These are phyloP conservation scores for Solanum medicagineum DNA, from an alignment of 257 asterid genomes.

Conservation along the genomic window DNA sequence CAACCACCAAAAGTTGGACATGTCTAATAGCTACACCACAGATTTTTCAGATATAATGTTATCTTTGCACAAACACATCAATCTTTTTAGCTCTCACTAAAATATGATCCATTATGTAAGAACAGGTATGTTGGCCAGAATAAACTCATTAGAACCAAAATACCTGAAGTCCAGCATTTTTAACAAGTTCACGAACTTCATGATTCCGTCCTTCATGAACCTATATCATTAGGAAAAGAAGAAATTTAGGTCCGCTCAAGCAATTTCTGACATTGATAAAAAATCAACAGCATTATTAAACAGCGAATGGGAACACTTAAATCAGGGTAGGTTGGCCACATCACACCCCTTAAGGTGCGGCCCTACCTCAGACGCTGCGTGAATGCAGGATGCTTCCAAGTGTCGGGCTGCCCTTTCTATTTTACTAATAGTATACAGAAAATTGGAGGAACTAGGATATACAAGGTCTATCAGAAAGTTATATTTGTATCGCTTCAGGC, in stretches of 20 bases:
- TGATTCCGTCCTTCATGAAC: constrained; percentile 98
- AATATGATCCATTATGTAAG: not conserved
- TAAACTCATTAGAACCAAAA: not conserved
- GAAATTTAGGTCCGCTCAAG: not conserved
- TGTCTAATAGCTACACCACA: not conserved
- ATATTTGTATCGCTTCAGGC: not conserved
- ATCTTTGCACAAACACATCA: not conserved
- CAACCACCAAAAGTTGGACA: not conserved
- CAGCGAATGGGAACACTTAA: not conserved
- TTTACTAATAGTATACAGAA: not conserved
- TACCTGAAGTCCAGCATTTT: constrained; percentile 97
- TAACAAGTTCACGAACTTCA: constrained; percentile 98
- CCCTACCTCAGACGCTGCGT: not conserved
- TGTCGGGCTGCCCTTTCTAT: not conserved
- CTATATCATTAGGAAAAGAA: constrained; percentile 22
- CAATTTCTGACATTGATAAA: not conserved
- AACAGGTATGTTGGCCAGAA: not conserved
- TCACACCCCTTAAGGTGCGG: not conserved
- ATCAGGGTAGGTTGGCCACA: not conserved
- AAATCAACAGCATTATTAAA: not conserved
- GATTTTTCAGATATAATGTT: not conserved
- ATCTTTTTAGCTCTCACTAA: not conserved
- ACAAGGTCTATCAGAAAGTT: not conserved
- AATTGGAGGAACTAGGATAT: not conserved
- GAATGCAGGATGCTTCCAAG: not conserved